Conservation (phyloP, 139 green algal species). For the Chlorella ohadii region DNA sequence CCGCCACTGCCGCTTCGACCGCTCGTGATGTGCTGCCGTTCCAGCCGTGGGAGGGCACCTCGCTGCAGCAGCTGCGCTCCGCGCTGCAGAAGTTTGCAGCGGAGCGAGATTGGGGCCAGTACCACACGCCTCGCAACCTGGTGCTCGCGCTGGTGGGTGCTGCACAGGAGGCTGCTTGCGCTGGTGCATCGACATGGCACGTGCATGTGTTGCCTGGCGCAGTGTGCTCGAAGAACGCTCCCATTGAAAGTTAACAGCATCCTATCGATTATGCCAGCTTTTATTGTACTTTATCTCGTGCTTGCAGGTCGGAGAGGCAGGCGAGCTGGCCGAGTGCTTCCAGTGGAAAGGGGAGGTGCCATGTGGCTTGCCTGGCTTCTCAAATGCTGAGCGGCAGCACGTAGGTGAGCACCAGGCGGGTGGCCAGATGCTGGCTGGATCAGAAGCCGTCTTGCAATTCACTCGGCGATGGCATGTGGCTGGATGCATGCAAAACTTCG, state of each 20-base stretch:
- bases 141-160: slow-evolving; percentile 66
- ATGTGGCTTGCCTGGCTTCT: slow-evolving; percentile 58
- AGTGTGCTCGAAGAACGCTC: no score
- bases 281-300: background rate
- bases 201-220: no score
- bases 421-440: no score
- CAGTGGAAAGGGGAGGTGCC: slow-evolving; percentile 73
- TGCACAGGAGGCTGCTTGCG: no score
- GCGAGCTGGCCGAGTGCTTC: slow-evolving; percentile 73
- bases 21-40: background rate
- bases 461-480: no score
- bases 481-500: no score
- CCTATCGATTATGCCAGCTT: no score
- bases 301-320: slow-evolving; percentile 57
- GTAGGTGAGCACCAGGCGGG: slow-evolving; percentile 30
- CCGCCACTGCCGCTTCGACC: background rate
- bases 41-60: background rate
- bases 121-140: slow-evolving; percentile 86
- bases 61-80: slow-evolving; percentile 56
- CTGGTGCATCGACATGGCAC: no score
- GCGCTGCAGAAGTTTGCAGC: slow-evolving; percentile 51
- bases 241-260: no score
- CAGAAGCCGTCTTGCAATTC: no score
- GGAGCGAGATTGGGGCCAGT: slow-evolving; percentile 78
- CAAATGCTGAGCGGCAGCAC: slow-evolving; percentile 52